phyloP scores from a whole-genome alignment of 768 basidiomycete genomes.

The Lentinula raphanica region DNA sequence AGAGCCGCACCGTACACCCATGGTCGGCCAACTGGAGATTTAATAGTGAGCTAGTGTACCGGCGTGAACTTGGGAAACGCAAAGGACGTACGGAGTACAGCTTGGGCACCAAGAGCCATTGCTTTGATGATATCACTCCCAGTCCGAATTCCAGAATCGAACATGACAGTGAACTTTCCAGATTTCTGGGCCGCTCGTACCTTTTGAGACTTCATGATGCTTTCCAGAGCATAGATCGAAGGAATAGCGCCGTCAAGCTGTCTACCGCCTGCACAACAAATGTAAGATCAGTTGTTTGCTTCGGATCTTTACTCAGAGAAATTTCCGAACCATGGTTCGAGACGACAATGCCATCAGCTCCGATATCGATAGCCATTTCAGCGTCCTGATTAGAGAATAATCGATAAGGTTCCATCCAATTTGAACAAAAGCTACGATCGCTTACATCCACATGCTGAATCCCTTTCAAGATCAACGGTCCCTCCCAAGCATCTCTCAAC shows the following conservation, averaged over 20 bases:
- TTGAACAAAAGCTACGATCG: neutral
- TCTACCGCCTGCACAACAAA: conserved; percentile 53
- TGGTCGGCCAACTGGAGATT: conserved; percentile 58
- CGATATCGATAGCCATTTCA: conserved; percentile 56
- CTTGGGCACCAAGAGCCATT: conserved; percentile 81
- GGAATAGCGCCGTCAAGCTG: conserved; percentile 77
- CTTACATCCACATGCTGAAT: conserved; percentile 61
- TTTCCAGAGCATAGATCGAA: conserved; percentile 65
- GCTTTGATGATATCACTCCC: conserved; percentile 84
- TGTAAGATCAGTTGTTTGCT: too few relatives aligned
- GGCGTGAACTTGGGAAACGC: neutral
- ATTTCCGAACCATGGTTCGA: conserved; percentile 77
- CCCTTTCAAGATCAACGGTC: conserved; percentile 72
- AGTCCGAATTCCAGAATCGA: conserved; percentile 78
- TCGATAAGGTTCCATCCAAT: neutral
- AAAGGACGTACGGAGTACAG: conserved; percentile 55
- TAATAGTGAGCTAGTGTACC: neutral
- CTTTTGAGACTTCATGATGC: conserved; percentile 58
- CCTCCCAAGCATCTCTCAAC: conserved; percentile 70
- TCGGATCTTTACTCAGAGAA: too few relatives aligned
- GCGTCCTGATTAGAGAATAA: conserved; percentile 46
- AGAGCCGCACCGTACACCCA: conserved; percentile 69
- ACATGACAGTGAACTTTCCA: conserved; percentile 65
- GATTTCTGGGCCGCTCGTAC: conserved; percentile 51
- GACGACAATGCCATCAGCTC: conserved; percentile 70